Percentiles rank a stretch among this genome's conserved stretches.
Evolutionary conservation across 441 rosid species (phyloP).

Genomic region (Pelargonium cotyledonis): DNA sequence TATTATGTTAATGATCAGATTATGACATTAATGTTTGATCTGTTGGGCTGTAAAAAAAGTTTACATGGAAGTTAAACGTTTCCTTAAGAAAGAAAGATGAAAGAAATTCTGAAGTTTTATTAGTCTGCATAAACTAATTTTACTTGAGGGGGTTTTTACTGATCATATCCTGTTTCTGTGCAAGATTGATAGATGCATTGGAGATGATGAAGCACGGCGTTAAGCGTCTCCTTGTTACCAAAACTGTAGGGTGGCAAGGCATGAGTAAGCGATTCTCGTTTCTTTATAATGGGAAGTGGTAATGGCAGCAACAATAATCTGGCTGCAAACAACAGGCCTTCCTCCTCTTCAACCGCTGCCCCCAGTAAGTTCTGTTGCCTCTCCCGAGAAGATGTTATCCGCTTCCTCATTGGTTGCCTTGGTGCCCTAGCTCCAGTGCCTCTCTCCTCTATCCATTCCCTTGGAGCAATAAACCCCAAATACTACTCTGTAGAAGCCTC

Average conservation of each 20-base stretch:
- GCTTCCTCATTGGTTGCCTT: conserved; percentile 86
- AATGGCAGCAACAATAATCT: conserved; percentile 44
- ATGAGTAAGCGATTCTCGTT: conserved; percentile 93
- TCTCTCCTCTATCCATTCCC: conserved; percentile 60
- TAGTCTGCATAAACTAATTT: background rate
- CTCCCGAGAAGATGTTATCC: conserved; percentile 83
- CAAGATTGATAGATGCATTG: conserved; percentile 81
- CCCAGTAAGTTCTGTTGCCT: conserved; percentile 82
- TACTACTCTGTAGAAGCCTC: conserved; percentile 58
- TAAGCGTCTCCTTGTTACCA: conserved; percentile 72
- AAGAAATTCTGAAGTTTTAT: background rate
- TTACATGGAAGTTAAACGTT: background rate
- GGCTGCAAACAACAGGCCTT: conserved; percentile 36
- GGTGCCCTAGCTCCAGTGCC: conserved; percentile 96
- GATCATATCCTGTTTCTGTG: conserved; percentile 18
- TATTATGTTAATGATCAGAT: too few relatives aligned
- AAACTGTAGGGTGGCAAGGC: conserved; percentile 73
- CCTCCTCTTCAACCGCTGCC: conserved; percentile 47
- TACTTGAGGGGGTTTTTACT: background rate
- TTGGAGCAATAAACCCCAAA: conserved; percentile 60
- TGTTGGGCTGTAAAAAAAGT: too few relatives aligned
- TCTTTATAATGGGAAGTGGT: conserved; percentile 74
- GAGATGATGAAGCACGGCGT: conserved; percentile 99
- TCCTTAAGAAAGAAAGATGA: background rate
- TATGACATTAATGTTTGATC: too few relatives aligned